Conservation (phyloP, 78 protist genomes). For the Dictyostelium brefeldianum region DNA sequence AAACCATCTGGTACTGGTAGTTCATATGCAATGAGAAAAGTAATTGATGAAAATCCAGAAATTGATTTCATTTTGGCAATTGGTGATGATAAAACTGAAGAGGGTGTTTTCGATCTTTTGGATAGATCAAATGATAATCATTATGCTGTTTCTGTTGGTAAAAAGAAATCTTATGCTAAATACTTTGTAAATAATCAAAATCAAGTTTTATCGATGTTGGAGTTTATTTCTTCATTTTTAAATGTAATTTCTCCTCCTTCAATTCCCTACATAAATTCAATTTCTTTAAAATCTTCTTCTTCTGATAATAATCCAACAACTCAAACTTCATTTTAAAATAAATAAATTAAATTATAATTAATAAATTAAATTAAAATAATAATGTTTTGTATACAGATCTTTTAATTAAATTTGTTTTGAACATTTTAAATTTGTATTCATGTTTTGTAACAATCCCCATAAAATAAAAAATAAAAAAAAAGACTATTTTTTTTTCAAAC, state of each 20-base stretch:
- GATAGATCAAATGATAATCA: slow-evolving; percentile 37
- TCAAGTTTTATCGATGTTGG: slow-evolving; percentile 33
- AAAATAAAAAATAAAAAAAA: no score
- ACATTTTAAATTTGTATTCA: no score
- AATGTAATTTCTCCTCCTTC: neutral
- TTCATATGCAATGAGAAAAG: slow-evolving; percentile 29
- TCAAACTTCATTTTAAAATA: neutral
- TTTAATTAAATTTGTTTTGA: no score
- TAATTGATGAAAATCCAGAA: slow-evolving; percentile 42
- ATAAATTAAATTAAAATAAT: no score
- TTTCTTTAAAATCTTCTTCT: neutral
- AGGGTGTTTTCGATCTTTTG: slow-evolving; percentile 35
- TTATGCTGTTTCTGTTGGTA: slow-evolving; percentile 54
- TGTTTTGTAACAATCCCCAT: no score
- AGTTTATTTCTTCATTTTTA: neutral
- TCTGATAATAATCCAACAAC: neutral
- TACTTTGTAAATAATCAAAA: slow-evolving; percentile 37
- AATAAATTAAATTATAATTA: no score
- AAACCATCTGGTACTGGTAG: slow-evolving; percentile 62
- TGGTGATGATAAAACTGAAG: slow-evolving; percentile 48
- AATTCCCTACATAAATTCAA: neutral
- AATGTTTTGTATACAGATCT: no score
- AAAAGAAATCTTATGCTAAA: slow-evolving; percentile 28
- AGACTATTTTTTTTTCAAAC: no score
- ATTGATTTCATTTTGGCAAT: slow-evolving; percentile 49